Conservation (phyloP, 768 basidiomycete genomes). For the Phylloporus scabripes region DNA sequence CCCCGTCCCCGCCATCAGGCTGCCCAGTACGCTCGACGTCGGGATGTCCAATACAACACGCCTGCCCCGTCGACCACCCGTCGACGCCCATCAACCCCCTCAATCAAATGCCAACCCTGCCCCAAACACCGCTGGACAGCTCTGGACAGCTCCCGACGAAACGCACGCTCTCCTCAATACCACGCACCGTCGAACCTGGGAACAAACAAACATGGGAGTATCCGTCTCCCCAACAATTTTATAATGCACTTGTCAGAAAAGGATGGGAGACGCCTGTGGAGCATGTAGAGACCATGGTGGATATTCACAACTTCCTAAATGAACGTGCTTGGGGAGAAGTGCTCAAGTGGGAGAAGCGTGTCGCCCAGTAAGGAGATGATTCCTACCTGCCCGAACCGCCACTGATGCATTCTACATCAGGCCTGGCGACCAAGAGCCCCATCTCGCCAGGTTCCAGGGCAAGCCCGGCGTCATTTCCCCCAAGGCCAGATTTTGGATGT, state of each 20-base stretch:
- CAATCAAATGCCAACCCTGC: constrained; percentile 87
- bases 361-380: constrained; percentile 21
- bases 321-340: constrained; percentile 97
- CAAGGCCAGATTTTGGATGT: constrained; percentile 82
- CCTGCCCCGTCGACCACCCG: constrained; percentile 62
- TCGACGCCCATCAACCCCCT: constrained; percentile 49
- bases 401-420: constrained; percentile 32
- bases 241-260: constrained; percentile 93
- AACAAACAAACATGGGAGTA: constrained; percentile 73
- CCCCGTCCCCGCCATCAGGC: constrained; percentile 7
- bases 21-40: constrained; percentile 13
- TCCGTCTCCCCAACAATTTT: constrained; percentile 96
- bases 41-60: constrained; percentile 44
- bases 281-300: constrained; percentile 93
- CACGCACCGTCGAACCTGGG: constrained; percentile 44
- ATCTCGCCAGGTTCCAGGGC: constrained; percentile 82
- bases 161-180: constrained; percentile 81
- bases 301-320: constrained; percentile 97
- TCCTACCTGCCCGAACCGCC: background rate
- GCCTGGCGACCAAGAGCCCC: constrained; percentile 49
- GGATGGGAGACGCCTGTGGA: constrained; percentile 98
- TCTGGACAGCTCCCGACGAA: constrained; percentile 58
- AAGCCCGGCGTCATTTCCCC: constrained; percentile 91
- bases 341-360: constrained; percentile 80
- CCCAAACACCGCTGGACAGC: constrained; percentile 60